Percentiles rank a stretch among this genome's conserved stretches.
Evolutionary conservation across 345 rosid genomes (phyloP).

Genomic region (Eutrema japonicum): DNA sequence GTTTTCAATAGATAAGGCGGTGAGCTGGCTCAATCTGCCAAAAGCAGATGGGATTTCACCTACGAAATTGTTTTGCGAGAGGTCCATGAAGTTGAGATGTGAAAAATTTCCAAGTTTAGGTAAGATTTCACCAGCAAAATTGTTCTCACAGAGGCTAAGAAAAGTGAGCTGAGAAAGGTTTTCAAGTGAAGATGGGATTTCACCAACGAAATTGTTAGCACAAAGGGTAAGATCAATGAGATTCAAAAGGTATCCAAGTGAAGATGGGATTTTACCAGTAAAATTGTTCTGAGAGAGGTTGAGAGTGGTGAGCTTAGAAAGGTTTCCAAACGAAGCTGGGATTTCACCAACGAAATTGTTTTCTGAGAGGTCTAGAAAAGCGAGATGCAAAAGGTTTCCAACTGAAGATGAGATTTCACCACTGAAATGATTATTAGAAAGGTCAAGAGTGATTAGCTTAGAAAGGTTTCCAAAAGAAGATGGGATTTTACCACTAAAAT

Average conservation of each 20-base stretch:
- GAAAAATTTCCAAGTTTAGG: too few relatives aligned
- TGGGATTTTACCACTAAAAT: background rate
- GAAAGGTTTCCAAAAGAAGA: background rate
- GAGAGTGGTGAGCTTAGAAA: background rate
- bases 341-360: too few relatives aligned
- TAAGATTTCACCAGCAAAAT: background rate
- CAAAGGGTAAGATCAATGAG: too few relatives aligned
- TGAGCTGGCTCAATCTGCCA: background rate
- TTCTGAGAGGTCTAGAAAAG: too few relatives aligned
- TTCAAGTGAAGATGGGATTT: too few relatives aligned
- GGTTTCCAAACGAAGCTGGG: background rate
- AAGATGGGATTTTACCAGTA: background rate
- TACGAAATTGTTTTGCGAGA: background rate
- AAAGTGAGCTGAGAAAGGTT: background rate
- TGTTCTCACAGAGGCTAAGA: background rate
- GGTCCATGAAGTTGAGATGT: background rate
- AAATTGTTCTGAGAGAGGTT: background rate
- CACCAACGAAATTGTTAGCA: too few relatives aligned
- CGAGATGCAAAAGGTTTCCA: background rate
- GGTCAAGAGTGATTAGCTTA: background rate
- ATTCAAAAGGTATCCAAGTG: too few relatives aligned
- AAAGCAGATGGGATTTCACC: background rate
- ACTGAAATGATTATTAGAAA: background rate
- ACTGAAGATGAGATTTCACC: background rate
- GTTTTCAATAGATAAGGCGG: fast-evolving